phyloP scores from a whole-genome alignment of 2,329 filamentous ascomycete species.

The Cryphonectria japonica region DNA sequence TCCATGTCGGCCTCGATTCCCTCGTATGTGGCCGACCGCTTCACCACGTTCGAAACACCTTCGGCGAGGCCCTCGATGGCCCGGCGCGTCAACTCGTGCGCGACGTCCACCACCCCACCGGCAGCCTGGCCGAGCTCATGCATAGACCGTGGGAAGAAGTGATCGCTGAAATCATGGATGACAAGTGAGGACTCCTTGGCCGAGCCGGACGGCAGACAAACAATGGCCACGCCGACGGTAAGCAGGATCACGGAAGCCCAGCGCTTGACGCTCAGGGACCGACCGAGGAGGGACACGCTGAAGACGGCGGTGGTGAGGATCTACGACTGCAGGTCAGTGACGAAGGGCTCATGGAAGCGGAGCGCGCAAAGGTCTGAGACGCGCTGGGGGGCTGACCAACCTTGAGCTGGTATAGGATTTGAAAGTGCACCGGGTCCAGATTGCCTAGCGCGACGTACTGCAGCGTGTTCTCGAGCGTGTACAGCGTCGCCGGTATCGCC shows the following conservation, averaged over 20 bases:
- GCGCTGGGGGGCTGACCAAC: slow-evolving; percentile 40
- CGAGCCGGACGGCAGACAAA: slow-evolving; percentile 71
- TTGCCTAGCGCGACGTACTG: slow-evolving; percentile 93
- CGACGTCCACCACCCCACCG: slow-evolving; percentile 53
- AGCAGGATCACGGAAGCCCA: slow-evolving; percentile 83
- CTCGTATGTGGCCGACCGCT: slow-evolving; percentile 86
- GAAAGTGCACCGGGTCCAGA: slow-evolving; percentile 88
- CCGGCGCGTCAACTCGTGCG: slow-evolving; percentile 55
- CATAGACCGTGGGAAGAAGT: slow-evolving; percentile 77
- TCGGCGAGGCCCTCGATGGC: slow-evolving; percentile 44
- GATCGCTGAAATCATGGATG: slow-evolving; percentile 65
- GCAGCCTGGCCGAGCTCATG: slow-evolving; percentile 73
- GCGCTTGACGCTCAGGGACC: slow-evolving; percentile 70
- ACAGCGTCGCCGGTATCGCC: slow-evolving; percentile 83
- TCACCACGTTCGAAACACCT: slow-evolving; percentile 50
- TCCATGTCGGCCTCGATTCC: slow-evolving; percentile 74
- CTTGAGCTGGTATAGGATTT: slow-evolving; percentile 92
- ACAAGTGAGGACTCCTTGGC: slow-evolving; percentile 56
- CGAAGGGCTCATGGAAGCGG: not conserved
- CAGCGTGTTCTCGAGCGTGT: slow-evolving; percentile 90
- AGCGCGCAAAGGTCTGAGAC: not conserved
- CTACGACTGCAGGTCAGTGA: slow-evolving; percentile 39
- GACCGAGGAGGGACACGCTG: slow-evolving; percentile 76
- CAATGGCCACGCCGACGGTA: slow-evolving; percentile 80
- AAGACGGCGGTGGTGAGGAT: slow-evolving; percentile 90